Conservation (phyloP, 345 rosid species). For the Psidium guajava region DNA sequence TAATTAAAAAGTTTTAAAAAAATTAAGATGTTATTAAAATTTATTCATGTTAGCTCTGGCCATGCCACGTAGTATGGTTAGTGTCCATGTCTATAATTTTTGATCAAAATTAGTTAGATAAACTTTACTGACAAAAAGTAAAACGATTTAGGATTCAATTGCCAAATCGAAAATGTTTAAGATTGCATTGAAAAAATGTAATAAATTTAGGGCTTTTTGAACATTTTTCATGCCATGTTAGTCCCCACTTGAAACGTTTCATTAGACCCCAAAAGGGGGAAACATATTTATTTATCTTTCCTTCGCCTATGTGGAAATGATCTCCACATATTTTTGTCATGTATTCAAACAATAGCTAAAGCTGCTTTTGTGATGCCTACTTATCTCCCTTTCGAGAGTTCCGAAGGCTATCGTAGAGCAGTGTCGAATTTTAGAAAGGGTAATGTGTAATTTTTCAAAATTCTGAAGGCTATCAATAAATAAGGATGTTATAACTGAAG, state of each 20-base stretch:
- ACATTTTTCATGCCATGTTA: no score
- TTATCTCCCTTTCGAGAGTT: background rate
- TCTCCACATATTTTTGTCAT: background rate
- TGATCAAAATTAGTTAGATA: no score
- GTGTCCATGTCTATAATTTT: no score
- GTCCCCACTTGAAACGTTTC: no score
- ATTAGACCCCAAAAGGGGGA: background rate
- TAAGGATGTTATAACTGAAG: background rate
- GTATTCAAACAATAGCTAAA: background rate
- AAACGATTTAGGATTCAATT: no score
- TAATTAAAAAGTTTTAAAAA: no score
- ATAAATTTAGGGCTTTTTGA: no score
- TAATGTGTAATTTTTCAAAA: background rate
- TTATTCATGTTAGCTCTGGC: accelerated
- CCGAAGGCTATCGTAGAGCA: background rate
- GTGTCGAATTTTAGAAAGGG: background rate
- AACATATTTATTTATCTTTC: background rate
- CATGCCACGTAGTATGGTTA: no score
- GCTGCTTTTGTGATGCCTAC: background rate
- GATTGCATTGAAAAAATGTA: no score
- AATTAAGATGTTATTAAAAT: no score
- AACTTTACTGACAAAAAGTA: no score
- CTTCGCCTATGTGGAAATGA: background rate
- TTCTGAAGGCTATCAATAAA: background rate
- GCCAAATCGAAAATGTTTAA: no score